Percentiles rank a stretch among this genome's conserved stretches.
Conservation (phyloP, 345 rosid species). For the Brassica nigra region DNA sequence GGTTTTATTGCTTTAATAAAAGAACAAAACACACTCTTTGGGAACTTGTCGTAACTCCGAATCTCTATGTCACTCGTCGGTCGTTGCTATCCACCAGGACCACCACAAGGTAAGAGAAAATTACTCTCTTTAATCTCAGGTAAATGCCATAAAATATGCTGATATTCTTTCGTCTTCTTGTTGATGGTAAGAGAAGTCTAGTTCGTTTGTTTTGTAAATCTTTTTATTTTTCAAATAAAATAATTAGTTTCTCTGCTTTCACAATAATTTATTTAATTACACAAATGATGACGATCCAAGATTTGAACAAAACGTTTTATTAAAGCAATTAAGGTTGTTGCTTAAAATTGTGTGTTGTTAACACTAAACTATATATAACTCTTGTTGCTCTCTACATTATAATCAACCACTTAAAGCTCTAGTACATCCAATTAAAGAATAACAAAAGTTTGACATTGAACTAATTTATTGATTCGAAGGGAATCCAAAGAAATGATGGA, state of each 20-base stretch:
- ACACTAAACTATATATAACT: not conserved
- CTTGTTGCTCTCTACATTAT: not conserved
- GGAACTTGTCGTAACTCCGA: conserved; percentile 22
- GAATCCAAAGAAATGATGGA: conserved; percentile 40
- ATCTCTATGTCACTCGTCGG: conserved; percentile 27
- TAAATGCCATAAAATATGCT: not conserved
- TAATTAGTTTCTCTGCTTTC: not conserved
- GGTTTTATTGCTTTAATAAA: not conserved
- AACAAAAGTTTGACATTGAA: not conserved
- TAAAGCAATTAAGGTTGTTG: not conserved
- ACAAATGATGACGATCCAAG: not conserved
- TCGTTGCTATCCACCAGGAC: conserved; percentile 18
- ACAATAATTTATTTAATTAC: not conserved
- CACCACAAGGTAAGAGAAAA: not conserved
- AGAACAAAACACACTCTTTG: conserved; percentile 22
- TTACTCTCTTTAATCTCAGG: not conserved
- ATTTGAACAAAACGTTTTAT: conserved; percentile 8
- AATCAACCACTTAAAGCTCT: not conserved
- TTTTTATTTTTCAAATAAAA: not conserved
- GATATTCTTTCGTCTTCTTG: not conserved
- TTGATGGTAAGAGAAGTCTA: not conserved
- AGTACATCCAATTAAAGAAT: not conserved
- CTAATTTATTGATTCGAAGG: conserved; percentile 7
- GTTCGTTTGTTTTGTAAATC: not conserved
- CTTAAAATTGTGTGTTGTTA: not conserved